Conservation (phyloP, 2,329 filamentous ascomycete species). For the Fusarium annulatum region DNA sequence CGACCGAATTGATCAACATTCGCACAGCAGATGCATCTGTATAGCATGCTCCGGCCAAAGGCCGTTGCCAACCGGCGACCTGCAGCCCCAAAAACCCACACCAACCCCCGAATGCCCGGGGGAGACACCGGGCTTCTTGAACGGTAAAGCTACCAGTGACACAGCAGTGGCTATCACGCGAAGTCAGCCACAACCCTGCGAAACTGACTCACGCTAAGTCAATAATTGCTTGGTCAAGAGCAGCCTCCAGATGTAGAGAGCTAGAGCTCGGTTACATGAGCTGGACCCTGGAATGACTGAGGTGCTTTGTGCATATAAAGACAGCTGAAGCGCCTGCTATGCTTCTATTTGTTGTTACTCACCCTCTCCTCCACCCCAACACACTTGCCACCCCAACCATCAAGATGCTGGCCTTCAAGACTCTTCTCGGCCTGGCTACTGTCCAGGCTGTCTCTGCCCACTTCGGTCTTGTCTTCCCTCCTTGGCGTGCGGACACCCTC, state of each 20-base stretch:
- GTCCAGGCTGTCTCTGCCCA: constrained; percentile 57
- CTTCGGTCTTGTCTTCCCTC: constrained; percentile 60
- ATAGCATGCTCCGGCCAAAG: not conserved
- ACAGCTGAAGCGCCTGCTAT: constrained; percentile 4
- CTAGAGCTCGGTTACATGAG: constrained; percentile 14
- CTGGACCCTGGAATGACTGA: constrained; percentile 7
- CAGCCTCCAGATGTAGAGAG: constrained; percentile 17
- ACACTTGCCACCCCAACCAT: not conserved
- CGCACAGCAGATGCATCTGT: not conserved
- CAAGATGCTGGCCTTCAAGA: constrained; percentile 48
- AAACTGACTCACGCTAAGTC: constrained; percentile 40
- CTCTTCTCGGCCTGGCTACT: constrained; percentile 50
- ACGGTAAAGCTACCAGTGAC: constrained; percentile 3
- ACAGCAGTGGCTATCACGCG: constrained; percentile 7
- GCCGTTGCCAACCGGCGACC: constrained; percentile 22
- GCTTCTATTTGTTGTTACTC: not conserved
- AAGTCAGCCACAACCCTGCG: constrained; percentile 18
- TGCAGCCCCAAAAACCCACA: constrained; percentile 24
- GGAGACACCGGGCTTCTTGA: constrained; percentile 11
- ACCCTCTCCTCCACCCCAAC: not conserved
- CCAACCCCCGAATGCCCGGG: constrained; percentile 30
- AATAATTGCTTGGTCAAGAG: constrained; percentile 6
- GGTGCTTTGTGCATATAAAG: constrained; percentile 31
- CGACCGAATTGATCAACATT: not conserved
- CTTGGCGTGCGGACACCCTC: constrained; percentile 62